Percentiles rank a stretch among this genome's conserved stretches.
These are phyloP conservation scores for Russula vinacea DNA, from an alignment of 768 basidiomycete species.

Conservation along the genomic window DNA sequence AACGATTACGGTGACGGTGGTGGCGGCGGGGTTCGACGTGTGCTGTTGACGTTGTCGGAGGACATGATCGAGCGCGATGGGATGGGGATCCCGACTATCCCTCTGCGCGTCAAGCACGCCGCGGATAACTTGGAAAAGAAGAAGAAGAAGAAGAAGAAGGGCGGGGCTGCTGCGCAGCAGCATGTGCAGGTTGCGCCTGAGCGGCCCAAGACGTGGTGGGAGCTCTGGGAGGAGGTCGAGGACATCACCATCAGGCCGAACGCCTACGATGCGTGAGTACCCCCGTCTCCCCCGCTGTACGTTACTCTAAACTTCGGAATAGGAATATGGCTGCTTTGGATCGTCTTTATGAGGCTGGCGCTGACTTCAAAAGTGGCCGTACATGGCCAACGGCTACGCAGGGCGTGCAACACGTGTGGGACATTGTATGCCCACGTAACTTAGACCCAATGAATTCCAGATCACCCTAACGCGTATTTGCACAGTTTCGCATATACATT, in stretches of 20 bases:
- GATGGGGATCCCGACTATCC: conserved; percentile 62
- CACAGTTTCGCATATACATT: conserved; percentile 58
- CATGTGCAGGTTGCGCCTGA: conserved; percentile 28
- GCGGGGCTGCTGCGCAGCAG: conserved; percentile 33
- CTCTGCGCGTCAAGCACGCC: conserved; percentile 49
- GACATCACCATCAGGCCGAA: conserved; percentile 44
- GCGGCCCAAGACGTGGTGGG: conserved; percentile 53
- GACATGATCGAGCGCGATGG: conserved; percentile 58
- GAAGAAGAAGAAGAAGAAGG: conserved; percentile 50
- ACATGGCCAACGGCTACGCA: conserved; percentile 39
- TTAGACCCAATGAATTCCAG: not conserved
- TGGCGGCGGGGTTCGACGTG: too few species aligned
- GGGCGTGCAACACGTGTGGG: conserved; percentile 51
- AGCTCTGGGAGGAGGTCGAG: conserved; percentile 69
- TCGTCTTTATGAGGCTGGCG: conserved; percentile 55
- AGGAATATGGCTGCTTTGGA: conserved; percentile 50
- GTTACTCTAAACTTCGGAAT: not conserved
- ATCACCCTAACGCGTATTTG: not conserved
- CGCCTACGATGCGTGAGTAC: conserved; percentile 41
- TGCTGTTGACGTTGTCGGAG: not conserved
- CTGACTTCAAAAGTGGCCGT: conserved; percentile 50
- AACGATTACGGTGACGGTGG: not conserved
- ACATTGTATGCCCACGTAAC: conserved; percentile 48
- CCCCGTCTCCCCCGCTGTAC: conserved; percentile 11
- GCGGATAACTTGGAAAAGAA: conserved; percentile 57